Conservation (phyloP, 352 stramenopile species). For the Globisporangium cystogenes region DNA sequence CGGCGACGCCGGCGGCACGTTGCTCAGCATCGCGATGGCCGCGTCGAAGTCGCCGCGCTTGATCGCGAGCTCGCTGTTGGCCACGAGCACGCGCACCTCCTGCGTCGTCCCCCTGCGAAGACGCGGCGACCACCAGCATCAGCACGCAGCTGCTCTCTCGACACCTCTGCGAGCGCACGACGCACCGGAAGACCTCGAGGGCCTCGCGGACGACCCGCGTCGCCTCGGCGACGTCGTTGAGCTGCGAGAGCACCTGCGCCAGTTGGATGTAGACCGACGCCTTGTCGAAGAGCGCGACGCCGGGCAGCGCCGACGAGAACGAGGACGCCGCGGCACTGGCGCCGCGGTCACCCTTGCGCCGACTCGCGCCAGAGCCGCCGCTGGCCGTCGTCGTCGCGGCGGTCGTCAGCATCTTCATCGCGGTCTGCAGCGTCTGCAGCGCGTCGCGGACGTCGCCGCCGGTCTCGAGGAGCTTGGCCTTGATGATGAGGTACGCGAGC, state of each 20-base stretch:
- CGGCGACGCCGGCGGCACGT: conserved; percentile 68
- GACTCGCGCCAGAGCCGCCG: not conserved
- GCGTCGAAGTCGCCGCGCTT: conserved; percentile 88
- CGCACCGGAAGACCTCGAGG: conserved; percentile 60
- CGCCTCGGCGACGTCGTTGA: conserved; percentile 67
- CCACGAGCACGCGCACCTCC: conserved; percentile 90
- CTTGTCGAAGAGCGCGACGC: conserved; percentile 73
- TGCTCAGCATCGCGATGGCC: conserved; percentile 88
- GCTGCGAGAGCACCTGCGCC: conserved; percentile 70
- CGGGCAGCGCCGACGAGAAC: not conserved
- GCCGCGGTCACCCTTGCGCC: conserved; percentile 13
- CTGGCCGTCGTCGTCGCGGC: conserved; percentile 6
- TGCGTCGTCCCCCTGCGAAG: conserved; percentile 56
- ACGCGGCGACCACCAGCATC: too few relatives aligned
- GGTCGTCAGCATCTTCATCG: conserved; percentile 59
- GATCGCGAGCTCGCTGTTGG: conserved; percentile 88
- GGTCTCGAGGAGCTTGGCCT: conserved; percentile 79
- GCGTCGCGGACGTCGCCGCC: conserved; percentile 76
- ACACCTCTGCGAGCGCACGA: not conserved
- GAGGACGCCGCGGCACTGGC: not conserved
- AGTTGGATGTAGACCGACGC: conserved; percentile 87
- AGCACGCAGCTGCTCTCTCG: not conserved
- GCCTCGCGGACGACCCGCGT: conserved; percentile 63
- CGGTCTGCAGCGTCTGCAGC: conserved; percentile 63
- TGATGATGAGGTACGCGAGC: conserved; percentile 85